Base-by-base conservation (phyloP, 1,284 basidiomycete genomes). In the Pyrrhoderma noxium region DNA sequence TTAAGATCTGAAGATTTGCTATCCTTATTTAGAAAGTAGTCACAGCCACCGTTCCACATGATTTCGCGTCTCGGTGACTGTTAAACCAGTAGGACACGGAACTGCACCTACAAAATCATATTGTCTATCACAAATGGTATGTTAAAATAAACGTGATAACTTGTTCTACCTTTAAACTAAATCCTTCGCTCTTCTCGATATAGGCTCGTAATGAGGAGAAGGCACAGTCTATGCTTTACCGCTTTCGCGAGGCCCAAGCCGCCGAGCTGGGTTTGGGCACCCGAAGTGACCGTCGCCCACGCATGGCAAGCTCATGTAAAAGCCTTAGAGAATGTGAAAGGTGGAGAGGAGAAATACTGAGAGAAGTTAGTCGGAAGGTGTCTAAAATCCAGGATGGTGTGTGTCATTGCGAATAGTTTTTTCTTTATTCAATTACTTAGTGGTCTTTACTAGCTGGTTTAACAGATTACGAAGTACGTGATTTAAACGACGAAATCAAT, bases 401-500 rank as follows among this genome's bases (percentile, higher is more conserved):
- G 87, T 76, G 1, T 42, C 43, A 39, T 27, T 18, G 40, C 45
- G 37, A 14, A 19, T 22, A 27, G 49, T 44, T 38, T 13, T 18
- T 16, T 36, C 2, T 37, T 35, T 5, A 8, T 16, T 34, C 27
- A 46, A 35, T 34, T 35, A 8, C 22, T 41, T 39, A 25, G 37
- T 31, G 11, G 27, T 46, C 35, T 58, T 3, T 57, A 39, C 61
- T 49, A 95, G 93, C 89, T 62, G 89, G 91, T 47, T 67, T 99
- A 65, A 91, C 89, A 22, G 93, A 99, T 68, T 98, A 96, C 64
- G 94, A 98, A 71, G 83, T 96, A 27, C 85, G 95, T 41, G 95
- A 96, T 67, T 65, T 96, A 41, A 99, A 99, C 65, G 95, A 99
- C 67, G 93, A 98, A 65, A 99, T 99, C 62, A 99, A 99, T 74